Base-by-base conservation (phyloP, 1,139 yeast species). In the Magnusiomyces paraingens region DNA sequence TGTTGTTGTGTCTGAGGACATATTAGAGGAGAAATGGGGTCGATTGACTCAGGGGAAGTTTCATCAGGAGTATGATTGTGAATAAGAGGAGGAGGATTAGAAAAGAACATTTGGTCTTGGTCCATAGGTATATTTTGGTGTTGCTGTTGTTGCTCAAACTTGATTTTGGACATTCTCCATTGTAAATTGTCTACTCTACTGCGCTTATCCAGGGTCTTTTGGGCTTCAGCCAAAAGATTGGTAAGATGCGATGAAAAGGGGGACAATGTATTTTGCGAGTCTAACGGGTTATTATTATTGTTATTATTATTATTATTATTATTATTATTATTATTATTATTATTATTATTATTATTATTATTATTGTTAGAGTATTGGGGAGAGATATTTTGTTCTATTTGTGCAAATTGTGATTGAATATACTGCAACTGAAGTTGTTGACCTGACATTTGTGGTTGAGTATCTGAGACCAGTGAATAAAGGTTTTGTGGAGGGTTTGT, bases 221-320 rank as follows among this genome's bases (percentile, higher is more conserved):
- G 66, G 15, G 67, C 68, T 45, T 63, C 65, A 6, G 59, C 52
- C 54, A 64, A 57, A 52, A 64, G 59, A 52, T 61, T 57, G 47
- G 57, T 55, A 29, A 63, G 60, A 56, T 62, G 60, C 26, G 64
- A 55, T 35, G 66, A 59, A 54, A 62, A 61, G 49, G 21, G n/a
- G 20, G 41, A 38, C 6, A 14, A 38, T 49, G 35, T 22, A 36
- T 29, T 22, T 12, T 11, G 35, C 15, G 32, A 10, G 35, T 43
- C 3, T 11, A n/a, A 5, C 32, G 32, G 32, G 32, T 26, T 26
- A 8, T 26, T 26, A n/a, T n/a, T n/a, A n/a, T n/a, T n/a, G n/a
- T n/a, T n/a, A n/a, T n/a, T n/a, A n/a, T n/a, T n/a, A n/a, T n/a
- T n/a, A n/a, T n/a, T n/a, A n/a, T n/a, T n/a, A n/a, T n/a, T n/a